Conservation (phyloP, 2,329 filamentous ascomycete species). For the Lasiodiplodia hormozganensis region DNA sequence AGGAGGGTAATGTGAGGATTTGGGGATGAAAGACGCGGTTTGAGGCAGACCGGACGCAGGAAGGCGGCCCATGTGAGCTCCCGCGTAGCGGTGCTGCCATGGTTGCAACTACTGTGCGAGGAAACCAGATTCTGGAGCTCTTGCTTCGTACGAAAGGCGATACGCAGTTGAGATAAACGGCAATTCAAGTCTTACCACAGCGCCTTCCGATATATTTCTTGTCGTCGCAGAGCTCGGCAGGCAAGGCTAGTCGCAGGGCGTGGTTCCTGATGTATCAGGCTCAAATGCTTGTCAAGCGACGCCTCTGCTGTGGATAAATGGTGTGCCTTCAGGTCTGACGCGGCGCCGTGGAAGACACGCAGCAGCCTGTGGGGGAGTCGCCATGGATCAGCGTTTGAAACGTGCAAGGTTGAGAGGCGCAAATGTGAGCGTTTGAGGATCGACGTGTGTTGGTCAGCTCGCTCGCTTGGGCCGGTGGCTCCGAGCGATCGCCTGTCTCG, state of each 20-base stretch:
- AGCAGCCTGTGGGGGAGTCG: background rate
- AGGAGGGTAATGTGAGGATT: background rate
- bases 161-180: background rate
- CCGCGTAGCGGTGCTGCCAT: background rate
- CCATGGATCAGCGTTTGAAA: background rate
- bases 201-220: background rate
- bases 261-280: background rate
- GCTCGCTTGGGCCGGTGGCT: background rate
- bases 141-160: background rate
- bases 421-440: conserved; percentile 3
- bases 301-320: too few species aligned
- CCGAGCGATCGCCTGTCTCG: background rate
- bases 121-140: background rate
- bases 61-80: background rate
- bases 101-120: background rate
- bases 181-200: background rate
- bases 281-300: too few species aligned
- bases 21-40: background rate
- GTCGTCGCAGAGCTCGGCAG: background rate
- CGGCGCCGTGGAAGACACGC: too few species aligned
- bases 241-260: background rate
- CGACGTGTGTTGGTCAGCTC: background rate
- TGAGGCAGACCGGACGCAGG: too few species aligned
- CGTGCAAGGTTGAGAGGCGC: background rate
- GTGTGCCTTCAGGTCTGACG: too few species aligned